These are phyloP conservation scores for Chlorella sp. DNA, from an alignment of 139 green algal species.

Conservation along the genomic window DNA sequence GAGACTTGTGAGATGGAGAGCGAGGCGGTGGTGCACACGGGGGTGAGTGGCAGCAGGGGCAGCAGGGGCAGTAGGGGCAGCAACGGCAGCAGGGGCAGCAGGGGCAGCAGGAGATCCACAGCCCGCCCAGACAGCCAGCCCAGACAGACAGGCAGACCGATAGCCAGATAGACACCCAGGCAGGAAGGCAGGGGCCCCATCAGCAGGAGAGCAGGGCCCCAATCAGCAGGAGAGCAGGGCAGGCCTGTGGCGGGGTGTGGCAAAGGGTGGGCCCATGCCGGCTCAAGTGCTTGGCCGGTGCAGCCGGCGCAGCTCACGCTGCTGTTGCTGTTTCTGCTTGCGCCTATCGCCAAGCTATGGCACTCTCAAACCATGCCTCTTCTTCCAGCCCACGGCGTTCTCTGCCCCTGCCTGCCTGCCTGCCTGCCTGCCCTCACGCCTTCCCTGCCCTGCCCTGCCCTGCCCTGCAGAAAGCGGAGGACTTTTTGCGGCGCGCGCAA, in stretches of 20 bases:
- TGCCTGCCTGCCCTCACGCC: background rate
- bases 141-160: too few species aligned
- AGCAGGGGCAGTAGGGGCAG: too few species aligned
- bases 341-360: too few species aligned
- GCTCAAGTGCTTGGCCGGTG: background rate
- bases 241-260: too few species aligned
- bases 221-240: background rate
- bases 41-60: constrained; percentile 11
- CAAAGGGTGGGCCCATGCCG: background rate
- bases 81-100: too few species aligned
- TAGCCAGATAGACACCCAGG: too few species aligned
- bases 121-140: too few species aligned
- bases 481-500: constrained; percentile 68
- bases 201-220: too few species aligned
- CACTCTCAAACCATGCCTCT: background rate
- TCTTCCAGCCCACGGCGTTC: background rate
- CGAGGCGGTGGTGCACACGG: constrained; percentile 62
- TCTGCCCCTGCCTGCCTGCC: background rate
- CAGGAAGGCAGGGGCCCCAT: too few species aligned
- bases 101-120: too few species aligned
- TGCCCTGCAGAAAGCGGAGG: constrained; percentile 66
- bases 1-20: constrained; percentile 34
- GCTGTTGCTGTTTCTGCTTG: too few species aligned
- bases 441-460: background rate
- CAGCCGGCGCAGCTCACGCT: too few species aligned